phyloP scores from a whole-genome alignment of 805 yeast genomes.

The Hanseniaspora jakobsenii region DNA sequence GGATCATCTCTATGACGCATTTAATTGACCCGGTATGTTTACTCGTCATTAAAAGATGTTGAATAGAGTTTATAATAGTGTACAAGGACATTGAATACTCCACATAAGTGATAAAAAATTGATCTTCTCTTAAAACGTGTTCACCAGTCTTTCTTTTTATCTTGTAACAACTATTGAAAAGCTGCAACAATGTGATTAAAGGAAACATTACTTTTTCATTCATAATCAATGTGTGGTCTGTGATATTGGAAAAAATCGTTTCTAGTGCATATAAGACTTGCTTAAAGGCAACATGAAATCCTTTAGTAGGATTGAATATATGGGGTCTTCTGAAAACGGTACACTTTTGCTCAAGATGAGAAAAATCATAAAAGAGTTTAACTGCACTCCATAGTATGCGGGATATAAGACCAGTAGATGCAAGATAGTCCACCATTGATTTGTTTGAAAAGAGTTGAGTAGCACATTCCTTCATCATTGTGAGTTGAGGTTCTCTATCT shows the following conservation, averaged over 20 bases:
- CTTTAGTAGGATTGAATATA: slow-evolving; percentile 27
- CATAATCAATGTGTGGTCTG: slow-evolving; percentile 27
- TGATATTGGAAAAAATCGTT: slow-evolving; percentile 28
- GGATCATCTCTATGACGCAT: slow-evolving; percentile 28
- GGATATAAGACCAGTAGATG: not conserved
- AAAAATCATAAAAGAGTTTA: slow-evolving; percentile 34
- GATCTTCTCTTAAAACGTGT: slow-evolving; percentile 51
- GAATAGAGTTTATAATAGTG: slow-evolving; percentile 33
- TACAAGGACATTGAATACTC: slow-evolving; percentile 37
- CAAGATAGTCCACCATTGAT: slow-evolving; percentile 27
- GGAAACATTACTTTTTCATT: slow-evolving; percentile 31
- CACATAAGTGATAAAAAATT: slow-evolving; percentile 39
- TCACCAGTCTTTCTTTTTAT: slow-evolving; percentile 51
- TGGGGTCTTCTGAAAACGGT: slow-evolving; percentile 29
- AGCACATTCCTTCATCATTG: slow-evolving; percentile 59
- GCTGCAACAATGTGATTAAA: slow-evolving; percentile 36
- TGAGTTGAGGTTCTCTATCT: slow-evolving; percentile 83
- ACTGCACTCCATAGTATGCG: slow-evolving; percentile 37
- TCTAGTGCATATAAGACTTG: slow-evolving; percentile 29
- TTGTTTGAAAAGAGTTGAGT: slow-evolving; percentile 69
- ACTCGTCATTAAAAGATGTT: slow-evolving; percentile 21
- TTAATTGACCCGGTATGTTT: no score
- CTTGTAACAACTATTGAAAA: slow-evolving; percentile 48
- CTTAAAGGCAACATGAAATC: slow-evolving; percentile 27
- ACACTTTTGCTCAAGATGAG: slow-evolving; percentile 30